Evolutionary conservation across 768 basidiomycete species (phyloP).

Genomic region (Phaeotremella fagi): DNA sequence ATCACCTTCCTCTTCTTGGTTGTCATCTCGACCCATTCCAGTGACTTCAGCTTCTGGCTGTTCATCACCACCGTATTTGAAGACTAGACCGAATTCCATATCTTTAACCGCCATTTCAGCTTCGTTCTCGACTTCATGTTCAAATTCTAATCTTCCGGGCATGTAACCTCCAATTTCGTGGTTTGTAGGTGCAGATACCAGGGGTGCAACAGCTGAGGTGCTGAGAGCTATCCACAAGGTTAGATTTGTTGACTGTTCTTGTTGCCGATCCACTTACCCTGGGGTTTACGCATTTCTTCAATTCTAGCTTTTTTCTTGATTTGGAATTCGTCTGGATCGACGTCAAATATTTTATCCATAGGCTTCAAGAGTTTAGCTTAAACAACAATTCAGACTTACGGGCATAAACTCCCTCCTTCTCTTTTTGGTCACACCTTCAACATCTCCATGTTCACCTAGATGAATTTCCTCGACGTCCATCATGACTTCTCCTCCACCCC

Average conservation of each 20-base stretch:
- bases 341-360: slow-evolving; percentile 55
- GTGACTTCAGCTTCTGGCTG: slow-evolving; percentile 48
- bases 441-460: slow-evolving; percentile 8
- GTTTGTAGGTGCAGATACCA: slow-evolving; percentile 77
- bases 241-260: slow-evolving; percentile 42
- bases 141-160: slow-evolving; percentile 96
- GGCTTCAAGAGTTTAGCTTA: slow-evolving; percentile 31
- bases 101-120: slow-evolving; percentile 94
- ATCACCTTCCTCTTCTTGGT: slow-evolving; percentile 62
- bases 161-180: slow-evolving; percentile 91
- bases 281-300: slow-evolving; percentile 59
- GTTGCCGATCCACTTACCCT: slow-evolving; percentile 51
- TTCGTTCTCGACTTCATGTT: slow-evolving; percentile 95
- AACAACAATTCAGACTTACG: slow-evolving; percentile 23
- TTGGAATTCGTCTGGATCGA: slow-evolving; percentile 78
- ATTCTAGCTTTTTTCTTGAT: slow-evolving; percentile 82
- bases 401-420: slow-evolving; percentile 44
- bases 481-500: slow-evolving; percentile 13
- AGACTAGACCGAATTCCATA: slow-evolving; percentile 87
- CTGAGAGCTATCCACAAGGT: slow-evolving; percentile 40
- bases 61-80: slow-evolving; percentile 75
- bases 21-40: slow-evolving; percentile 49
- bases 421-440: slow-evolving; percentile 5
- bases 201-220: slow-evolving; percentile 59
- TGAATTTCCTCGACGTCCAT: slow-evolving; percentile 4